These are phyloP conservation scores for Tolypocladium endophyticum DNA, from an alignment of 2,329 filamentous ascomycete genomes.

Conservation along the genomic window DNA sequence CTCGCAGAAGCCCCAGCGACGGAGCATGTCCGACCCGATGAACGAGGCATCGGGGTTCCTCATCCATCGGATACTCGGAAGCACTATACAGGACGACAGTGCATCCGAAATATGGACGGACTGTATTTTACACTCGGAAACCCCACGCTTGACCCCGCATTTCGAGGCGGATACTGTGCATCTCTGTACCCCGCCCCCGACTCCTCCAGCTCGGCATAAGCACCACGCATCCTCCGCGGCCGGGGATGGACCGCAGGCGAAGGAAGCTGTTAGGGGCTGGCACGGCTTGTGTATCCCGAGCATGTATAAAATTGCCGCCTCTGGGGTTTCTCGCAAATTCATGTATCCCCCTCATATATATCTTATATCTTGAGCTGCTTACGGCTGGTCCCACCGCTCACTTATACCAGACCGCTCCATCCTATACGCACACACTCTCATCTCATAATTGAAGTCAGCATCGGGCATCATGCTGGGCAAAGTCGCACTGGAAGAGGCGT, in stretches of 20 bases:
- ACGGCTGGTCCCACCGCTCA: neutral
- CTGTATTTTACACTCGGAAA: constrained; percentile 3
- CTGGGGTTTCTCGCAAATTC: neutral
- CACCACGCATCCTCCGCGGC: neutral
- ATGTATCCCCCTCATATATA: neutral
- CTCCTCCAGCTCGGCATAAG: neutral
- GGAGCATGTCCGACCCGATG: neutral
- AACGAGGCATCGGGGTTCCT: too few species aligned
- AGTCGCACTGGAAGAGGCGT: constrained; percentile 52
- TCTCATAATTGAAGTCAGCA: neutral
- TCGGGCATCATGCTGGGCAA: constrained; percentile 42
- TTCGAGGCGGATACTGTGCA: constrained; percentile 3
- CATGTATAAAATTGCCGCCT: neutral
- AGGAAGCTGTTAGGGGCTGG: neutral
- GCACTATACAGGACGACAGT: neutral
- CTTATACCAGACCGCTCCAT: neutral
- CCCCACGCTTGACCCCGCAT: neutral
- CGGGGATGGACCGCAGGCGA: neutral
- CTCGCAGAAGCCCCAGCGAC: neutral
- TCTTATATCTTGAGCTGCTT: neutral
- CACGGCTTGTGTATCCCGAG: neutral
- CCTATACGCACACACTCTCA: neutral
- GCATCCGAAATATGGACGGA: neutral
- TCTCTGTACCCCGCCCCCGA: neutral
- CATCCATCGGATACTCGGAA: neutral